Evolutionary conservation across 73 alveolate genomes (phyloP).

Genomic region (Tetrahymena elliotti): DNA sequence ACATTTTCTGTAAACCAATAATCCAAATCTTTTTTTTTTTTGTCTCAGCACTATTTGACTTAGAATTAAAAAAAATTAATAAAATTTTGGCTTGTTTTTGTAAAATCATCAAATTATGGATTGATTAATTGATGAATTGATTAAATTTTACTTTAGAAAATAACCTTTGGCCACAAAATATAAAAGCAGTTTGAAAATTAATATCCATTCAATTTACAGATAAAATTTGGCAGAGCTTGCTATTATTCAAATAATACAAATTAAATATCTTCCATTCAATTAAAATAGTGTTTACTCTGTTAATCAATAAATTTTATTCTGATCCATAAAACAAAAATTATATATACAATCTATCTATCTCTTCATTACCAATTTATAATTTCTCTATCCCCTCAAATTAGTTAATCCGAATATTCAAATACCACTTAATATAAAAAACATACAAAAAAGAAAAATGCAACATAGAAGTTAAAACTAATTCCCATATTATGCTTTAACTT

Average conservation of each 20-base stretch:
- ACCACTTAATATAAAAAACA: too few species aligned
- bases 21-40: not conserved
- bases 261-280: not conserved
- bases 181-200: not conserved
- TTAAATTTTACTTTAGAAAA: not conserved
- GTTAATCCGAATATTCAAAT: too few species aligned
- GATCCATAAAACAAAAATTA: not conserved
- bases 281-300: not conserved
- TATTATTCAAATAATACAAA: not conserved
- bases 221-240: not conserved
- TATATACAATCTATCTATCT: not conserved
- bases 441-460: too few species aligned
- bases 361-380: not conserved
- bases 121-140: too few species aligned
- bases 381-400: too few species aligned
- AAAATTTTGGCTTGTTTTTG: not conserved
- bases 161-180: not conserved
- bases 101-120: not conserved
- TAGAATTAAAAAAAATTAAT: not conserved
- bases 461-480: too few species aligned
- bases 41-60: not conserved
- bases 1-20: not conserved
- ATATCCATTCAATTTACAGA: not conserved
- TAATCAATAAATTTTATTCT: not conserved
- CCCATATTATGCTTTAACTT: too few species aligned